Base-by-base conservation (phyloP, 2,329 filamentous ascomycete genomes). In the Phialemonium atrogriseum region DNA sequence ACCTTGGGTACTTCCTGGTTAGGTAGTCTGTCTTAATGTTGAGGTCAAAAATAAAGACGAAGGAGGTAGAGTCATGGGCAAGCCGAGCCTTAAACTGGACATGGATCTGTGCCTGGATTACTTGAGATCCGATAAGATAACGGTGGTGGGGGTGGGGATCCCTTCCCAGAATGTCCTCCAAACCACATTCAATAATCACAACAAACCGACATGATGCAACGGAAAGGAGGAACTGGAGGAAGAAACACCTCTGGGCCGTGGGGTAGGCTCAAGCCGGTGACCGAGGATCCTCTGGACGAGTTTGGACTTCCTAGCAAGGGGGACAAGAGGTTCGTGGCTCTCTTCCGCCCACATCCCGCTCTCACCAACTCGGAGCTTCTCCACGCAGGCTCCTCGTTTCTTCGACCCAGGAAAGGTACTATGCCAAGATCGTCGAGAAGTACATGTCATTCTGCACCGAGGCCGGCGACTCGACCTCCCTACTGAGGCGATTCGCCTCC, bases 281-380 rank as follows among this genome's bases (percentile, higher is more conserved):
- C 28, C 38, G 74, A 80, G 26, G 87, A 95, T 54, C 75, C 84
- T 10, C 65, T 96, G 17, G 84, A 93, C 45, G 72, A 68, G 38
- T 82, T 93, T 44, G 88, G 89, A 2, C 69, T 94, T 42, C 85
- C 85, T 5, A 94, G 87, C 3, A 95, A 94, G 52, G 89, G 89
- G 32, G 89, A 96, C 56, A 83, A 70, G 28, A 80, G 83, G 87
- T 89, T 22, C 15, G 30, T 13, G 16, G 9, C 34, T 24, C 24
- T 21, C 28, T 23, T 29, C 16, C 5, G 14, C 10, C 10, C 21
- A 11, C 11, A 10, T 8, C 23, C 32, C 7, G 29, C 22, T 41
- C 23, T 40, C 27, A 8, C 8, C 19, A 36, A 32, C n/a, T n/a
- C n/a, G n/a, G n/a, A n/a, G n/a, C n/a, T n/a, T n/a, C n/a, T n/a